phyloP scores from a whole-genome alignment of 2,329 filamentous ascomycete genomes.

The Neocatenulostroma microsporum region DNA sequence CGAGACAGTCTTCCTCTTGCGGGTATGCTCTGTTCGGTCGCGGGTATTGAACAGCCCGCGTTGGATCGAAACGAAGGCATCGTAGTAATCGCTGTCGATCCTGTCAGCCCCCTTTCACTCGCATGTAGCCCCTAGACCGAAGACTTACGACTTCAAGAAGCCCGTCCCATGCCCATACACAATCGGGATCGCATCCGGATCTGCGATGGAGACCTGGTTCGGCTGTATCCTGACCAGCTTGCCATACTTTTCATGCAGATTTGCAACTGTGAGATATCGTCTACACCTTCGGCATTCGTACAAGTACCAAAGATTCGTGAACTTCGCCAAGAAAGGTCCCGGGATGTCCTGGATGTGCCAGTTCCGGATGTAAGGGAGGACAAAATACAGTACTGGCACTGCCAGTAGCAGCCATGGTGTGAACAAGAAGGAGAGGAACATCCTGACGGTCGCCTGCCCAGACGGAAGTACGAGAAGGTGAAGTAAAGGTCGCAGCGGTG shows the following conservation, averaged over 20 bases:
- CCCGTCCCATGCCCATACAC: conserved; percentile 62
- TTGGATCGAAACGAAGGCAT: conserved; percentile 80
- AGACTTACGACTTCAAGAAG: conserved; percentile 39
- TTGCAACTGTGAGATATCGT: conserved; percentile 53
- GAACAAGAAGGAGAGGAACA: conserved; percentile 35
- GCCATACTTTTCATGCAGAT: conserved; percentile 66
- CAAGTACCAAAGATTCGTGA: conserved; percentile 76
- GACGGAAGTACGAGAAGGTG: neutral
- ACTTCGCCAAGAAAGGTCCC: conserved; percentile 56
- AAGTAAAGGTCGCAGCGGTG: too few species aligned
- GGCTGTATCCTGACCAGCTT: conserved; percentile 78
- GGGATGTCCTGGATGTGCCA: conserved; percentile 50
- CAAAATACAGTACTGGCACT: conserved; percentile 47
- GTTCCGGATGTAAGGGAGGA: conserved; percentile 55
- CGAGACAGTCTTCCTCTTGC: conserved; percentile 81
- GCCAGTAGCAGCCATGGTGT: conserved; percentile 43
- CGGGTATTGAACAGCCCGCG: conserved; percentile 86
- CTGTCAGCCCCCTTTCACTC: conserved; percentile 2
- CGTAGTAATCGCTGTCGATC: conserved; percentile 67
- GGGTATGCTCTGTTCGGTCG: conserved; percentile 69
- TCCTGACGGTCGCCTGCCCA: conserved; percentile 11
- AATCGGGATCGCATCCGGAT: conserved; percentile 63
- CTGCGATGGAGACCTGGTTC: conserved; percentile 73
- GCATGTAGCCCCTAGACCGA: neutral
- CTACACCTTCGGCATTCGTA: conserved; percentile 53